Evolutionary conservation across 805 yeast genomes (phyloP).

Genomic region (Saccharomycopsis fermentans): DNA sequence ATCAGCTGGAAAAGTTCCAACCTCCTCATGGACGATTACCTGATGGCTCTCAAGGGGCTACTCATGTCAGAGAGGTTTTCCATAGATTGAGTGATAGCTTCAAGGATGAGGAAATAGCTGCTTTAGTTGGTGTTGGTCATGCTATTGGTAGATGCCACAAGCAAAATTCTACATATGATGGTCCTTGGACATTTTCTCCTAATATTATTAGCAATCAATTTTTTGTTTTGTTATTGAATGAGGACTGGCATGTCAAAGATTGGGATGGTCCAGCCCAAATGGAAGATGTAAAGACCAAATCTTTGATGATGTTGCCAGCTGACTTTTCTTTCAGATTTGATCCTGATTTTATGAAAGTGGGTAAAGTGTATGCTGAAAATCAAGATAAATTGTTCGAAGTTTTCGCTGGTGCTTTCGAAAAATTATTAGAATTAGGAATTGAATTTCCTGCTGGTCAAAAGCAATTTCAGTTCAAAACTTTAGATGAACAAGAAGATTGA

Average conservation of each 20-base stretch:
- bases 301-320: conserved; percentile 79
- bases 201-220: conserved; percentile 68
- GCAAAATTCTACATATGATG: conserved; percentile 67
- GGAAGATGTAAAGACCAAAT: conserved; percentile 47
- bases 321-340: conserved; percentile 64
- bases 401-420: conserved; percentile 58
- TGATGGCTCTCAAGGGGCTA: conserved; percentile 54
- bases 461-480: conserved; percentile 46
- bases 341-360: conserved; percentile 48
- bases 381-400: conserved; percentile 50
- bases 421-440: conserved; percentile 69
- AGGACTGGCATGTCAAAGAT: conserved; percentile 43
- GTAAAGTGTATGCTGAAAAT: conserved; percentile 57
- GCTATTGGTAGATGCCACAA: conserved; percentile 65
- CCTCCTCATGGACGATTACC: conserved; percentile 70
- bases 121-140: conserved; percentile 66
- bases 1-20: conserved; percentile 37
- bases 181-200: conserved; percentile 84
- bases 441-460: conserved; percentile 42
- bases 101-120: conserved; percentile 62
- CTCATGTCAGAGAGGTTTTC: conserved; percentile 56
- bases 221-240: conserved; percentile 47
- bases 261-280: conserved; percentile 58
- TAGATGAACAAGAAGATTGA: conserved; percentile 49
- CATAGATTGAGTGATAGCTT: conserved; percentile 46